Evolutionary conservation across 73 alveolate genomes (phyloP).

Genomic region (Symbiodinium pilosum): DNA sequence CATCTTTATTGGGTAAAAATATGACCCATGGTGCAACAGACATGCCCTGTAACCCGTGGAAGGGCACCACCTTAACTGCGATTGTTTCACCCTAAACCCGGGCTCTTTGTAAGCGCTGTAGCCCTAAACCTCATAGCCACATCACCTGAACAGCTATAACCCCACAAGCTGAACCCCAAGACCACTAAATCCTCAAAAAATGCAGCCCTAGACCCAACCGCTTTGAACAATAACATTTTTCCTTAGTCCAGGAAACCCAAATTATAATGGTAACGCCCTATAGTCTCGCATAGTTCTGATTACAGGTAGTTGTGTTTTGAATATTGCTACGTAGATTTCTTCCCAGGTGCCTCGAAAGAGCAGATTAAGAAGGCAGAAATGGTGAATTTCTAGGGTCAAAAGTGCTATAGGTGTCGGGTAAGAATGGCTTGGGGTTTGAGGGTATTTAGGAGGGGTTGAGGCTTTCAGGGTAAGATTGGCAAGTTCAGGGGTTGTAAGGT

Average conservation of each 20-base stretch:
- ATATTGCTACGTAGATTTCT: no score
- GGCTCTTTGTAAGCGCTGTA: no score
- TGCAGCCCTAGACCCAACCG: background rate
- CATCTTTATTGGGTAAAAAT: no score
- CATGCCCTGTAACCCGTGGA: no score
- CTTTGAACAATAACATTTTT: background rate
- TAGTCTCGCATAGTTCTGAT: no score
- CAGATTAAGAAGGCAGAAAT: conserved; percentile 47
- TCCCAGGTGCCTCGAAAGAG: conserved; percentile 50
- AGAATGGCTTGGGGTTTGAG: background rate
- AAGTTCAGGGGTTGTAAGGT: background rate
- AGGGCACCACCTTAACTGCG: no score
- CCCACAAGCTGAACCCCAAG: background rate
- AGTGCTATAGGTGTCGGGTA: background rate
- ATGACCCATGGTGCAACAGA: no score
- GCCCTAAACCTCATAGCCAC: no score
- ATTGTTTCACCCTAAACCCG: no score
- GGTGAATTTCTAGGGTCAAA: background rate
- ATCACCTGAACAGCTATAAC: background rate
- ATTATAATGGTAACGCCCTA: background rate
- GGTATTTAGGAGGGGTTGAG: background rate
- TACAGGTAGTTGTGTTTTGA: no score
- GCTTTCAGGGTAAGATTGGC: background rate
- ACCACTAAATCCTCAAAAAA: background rate
- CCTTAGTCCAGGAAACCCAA: background rate